Conservation (phyloP, 2,329 filamentous ascomycete genomes). For the Aspergillus sp. region DNA sequence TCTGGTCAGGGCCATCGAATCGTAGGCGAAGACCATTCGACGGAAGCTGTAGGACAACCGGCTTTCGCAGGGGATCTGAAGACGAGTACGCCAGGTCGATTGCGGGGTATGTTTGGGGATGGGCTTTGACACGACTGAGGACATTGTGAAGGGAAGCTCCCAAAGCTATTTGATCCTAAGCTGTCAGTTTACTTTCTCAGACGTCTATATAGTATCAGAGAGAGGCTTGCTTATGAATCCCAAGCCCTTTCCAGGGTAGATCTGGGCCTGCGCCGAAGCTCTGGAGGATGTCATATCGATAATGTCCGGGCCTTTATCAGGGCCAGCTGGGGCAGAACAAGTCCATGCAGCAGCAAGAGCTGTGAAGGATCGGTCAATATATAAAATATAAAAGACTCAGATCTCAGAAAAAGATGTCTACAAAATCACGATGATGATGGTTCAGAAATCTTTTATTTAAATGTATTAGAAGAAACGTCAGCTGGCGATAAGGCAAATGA, state of each 20-base stretch:
- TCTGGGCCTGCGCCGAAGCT: constrained; percentile 45
- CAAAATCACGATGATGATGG: background rate
- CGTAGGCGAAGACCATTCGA: constrained; percentile 81
- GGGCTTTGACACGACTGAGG: constrained; percentile 78
- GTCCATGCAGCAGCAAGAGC: background rate
- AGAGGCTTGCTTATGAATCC: constrained; percentile 51
- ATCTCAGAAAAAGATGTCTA: background rate
- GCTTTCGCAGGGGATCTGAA: constrained; percentile 64
- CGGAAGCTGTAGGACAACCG: constrained; percentile 68
- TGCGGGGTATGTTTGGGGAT: constrained; percentile 73
- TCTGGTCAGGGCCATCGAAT: constrained; percentile 90
- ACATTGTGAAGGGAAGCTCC: constrained; percentile 89
- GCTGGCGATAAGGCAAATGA: background rate
- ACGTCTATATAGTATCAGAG: constrained; percentile 8
- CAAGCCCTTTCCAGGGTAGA: constrained; percentile 59
- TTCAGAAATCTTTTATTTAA: background rate
- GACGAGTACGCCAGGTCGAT: constrained; percentile 77
- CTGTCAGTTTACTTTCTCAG: constrained; percentile 17
- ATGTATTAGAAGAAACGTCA: too few relatives aligned
- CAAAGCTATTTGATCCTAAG: constrained; percentile 52
- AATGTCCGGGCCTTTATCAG: constrained; percentile 8
- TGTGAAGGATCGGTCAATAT: background rate
- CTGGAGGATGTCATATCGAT: constrained; percentile 29
- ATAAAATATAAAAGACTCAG: background rate
- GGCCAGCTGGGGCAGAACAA: background rate